Base-by-base conservation (phyloP, 345 rosid genomes). In the Salix arbutifolia region DNA sequence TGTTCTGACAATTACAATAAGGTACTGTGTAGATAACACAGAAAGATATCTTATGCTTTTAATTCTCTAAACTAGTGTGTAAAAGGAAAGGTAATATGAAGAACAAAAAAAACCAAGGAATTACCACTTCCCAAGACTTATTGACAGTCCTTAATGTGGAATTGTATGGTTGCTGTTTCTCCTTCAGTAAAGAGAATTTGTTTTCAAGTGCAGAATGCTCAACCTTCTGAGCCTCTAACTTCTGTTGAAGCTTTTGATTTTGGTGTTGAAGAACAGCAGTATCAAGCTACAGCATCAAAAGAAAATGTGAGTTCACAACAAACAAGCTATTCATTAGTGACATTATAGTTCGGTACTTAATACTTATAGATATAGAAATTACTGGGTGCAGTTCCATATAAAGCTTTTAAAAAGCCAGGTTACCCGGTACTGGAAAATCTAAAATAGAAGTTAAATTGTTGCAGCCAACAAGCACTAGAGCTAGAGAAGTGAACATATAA, bases 231-330 rank as follows among this genome's bases (percentile, higher is more conserved):
- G 88, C 87, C 83, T 94, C 99, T 82, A 94, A 71, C 72, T 90
- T 92, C 77, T 94, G 94, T 58, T 89, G 77, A 65, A 96, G 91
- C 93, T 96, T 90, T 60, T 91, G 94, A 82, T 96, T 96, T 82
- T 94, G 92, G 82, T 78, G 92, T 79, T 92, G 97, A 83, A 93
- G 89, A 71, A 96, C 97, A 25, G 88, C 82, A 25, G 94, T 74
- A 87, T 88, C 92, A 82, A 85, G 90, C 99, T 96, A 85, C 76
- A 83, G 60, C 46, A 80, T 28, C 8, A 62, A 76, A 75, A 35
- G 23, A 48, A 80, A 65, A 62, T 3, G 48, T 17, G 76, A 81
- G 75, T 28, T 60, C 19, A 65, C 68, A 69, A 44, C 44, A 30
- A 70, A 40, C 23, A 31, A 56, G 60, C 21, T 50, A 44, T 2